A percentile compares a stretch with the other conserved stretches of the same genome.
These are phyloP conservation scores for Aspergillus amoenus DNA, from an alignment of 2,329 filamentous ascomycete species.

Conservation along the genomic window DNA sequence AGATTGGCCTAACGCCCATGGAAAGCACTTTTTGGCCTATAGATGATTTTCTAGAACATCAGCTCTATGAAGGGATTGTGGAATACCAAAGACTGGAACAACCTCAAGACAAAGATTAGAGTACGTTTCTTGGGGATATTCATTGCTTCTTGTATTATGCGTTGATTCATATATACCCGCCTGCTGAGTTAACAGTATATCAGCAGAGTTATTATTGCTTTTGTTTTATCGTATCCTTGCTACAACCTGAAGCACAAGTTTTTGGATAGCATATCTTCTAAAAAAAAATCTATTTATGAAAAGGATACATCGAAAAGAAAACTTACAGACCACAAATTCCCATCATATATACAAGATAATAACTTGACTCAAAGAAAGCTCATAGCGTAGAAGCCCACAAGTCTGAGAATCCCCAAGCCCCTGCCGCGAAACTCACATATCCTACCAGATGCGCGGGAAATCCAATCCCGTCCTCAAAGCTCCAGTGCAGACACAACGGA, in stretches of 20 bases:
- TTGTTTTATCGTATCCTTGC: neutral
- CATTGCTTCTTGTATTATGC: neutral
- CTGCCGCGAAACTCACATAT: conserved; percentile 55
- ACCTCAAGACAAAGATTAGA: neutral
- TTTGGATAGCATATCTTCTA: neutral
- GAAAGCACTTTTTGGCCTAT: conserved; percentile 14
- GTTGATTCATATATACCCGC: neutral
- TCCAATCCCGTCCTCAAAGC: conserved; percentile 62
- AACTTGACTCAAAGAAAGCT: neutral
- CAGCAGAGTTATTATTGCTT: neutral
- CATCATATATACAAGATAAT: conserved; percentile 1
- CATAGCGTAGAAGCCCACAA: conserved; percentile 45
- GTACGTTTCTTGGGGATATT: neutral
- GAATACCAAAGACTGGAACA: conserved; percentile 9
- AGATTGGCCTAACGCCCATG: conserved; percentile 11
- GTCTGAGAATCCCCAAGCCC: conserved; percentile 45
- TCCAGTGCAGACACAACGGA: conserved; percentile 83
- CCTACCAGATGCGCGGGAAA: conserved; percentile 61
- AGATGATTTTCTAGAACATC: conserved; percentile 16
- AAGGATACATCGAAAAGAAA: neutral
- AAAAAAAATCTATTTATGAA: neutral
- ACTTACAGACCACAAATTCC: conserved; percentile 1
- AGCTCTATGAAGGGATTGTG: conserved; percentile 20
- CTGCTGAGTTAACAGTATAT: neutral
- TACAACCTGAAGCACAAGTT: neutral